These are phyloP conservation scores for Aureobasidium sp. DNA, from an alignment of 2,329 filamentous ascomycete genomes.

Conservation along the genomic window DNA sequence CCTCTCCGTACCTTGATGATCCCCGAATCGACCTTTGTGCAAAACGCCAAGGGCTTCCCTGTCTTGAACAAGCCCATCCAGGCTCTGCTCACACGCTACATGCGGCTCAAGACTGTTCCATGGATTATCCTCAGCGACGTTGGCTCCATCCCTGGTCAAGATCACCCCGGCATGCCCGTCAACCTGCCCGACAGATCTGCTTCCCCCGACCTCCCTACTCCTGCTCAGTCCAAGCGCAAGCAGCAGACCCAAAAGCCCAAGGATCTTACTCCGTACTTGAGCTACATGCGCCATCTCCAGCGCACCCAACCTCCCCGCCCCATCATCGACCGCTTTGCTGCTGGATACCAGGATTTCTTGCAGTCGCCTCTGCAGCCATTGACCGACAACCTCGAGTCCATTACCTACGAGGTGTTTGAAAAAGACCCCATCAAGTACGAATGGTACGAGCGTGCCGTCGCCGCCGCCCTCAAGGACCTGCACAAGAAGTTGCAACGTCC, in stretches of 20 bases:
- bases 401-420: slow-evolving; percentile 98
- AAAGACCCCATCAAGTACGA: slow-evolving; percentile 97
- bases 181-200: neutral
- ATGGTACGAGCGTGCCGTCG: slow-evolving; percentile 84
- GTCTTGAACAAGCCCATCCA: slow-evolving; percentile 55
- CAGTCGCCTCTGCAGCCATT: slow-evolving; percentile 92
- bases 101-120: slow-evolving; percentile 50
- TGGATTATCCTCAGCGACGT: slow-evolving; percentile 57
- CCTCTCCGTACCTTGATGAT: slow-evolving; percentile 52
- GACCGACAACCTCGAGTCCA: slow-evolving; percentile 91
- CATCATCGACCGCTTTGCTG: slow-evolving; percentile 58
- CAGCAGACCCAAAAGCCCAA: slow-evolving; percentile 35
- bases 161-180: slow-evolving; percentile 4
- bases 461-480: slow-evolving; percentile 77
- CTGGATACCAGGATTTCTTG: slow-evolving; percentile 84
- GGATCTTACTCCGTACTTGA: slow-evolving; percentile 58
- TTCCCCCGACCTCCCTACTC: slow-evolving; percentile 47
- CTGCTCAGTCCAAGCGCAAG: slow-evolving; percentile 54
- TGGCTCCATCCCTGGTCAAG: slow-evolving; percentile 44
- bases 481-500: slow-evolving; percentile 64
- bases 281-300: slow-evolving; percentile 80
- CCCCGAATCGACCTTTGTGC: slow-evolving; percentile 47
- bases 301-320: slow-evolving; percentile 64
- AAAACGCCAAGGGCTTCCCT: slow-evolving; percentile 52
- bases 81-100: slow-evolving; percentile 49